A percentile compares a stretch with the other conserved stretches of the same genome.
Evolutionary conservation across 345 rosid genomes (phyloP).

Genomic region (Anastatica hierochuntica): DNA sequence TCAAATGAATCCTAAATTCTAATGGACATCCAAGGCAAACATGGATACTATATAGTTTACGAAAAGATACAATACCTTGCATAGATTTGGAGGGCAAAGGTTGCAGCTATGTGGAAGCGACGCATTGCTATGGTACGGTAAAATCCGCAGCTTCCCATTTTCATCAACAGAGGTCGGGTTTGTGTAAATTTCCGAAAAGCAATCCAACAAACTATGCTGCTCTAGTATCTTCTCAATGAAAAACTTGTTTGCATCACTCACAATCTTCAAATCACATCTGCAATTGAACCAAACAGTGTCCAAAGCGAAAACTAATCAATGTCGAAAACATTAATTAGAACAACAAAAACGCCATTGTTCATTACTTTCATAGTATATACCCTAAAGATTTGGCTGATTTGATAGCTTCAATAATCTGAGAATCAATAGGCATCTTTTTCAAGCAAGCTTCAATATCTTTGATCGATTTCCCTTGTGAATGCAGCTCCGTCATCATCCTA

Average conservation of each 20-base stretch:
- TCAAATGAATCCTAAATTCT: too few species aligned
- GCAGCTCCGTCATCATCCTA: slow-evolving; percentile 81
- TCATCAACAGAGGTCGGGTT: slow-evolving; percentile 43
- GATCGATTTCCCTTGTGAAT: slow-evolving; percentile 49
- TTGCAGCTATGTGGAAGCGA: slow-evolving; percentile 47
- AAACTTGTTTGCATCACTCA: slow-evolving; percentile 76
- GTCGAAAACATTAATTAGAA: too few species aligned
- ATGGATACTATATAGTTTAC: not conserved
- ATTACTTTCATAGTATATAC: slow-evolving; percentile 29
- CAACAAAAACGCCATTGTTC: too few species aligned
- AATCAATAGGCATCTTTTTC: slow-evolving; percentile 38
- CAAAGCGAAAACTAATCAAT: not conserved
- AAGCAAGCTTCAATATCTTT: slow-evolving; percentile 56
- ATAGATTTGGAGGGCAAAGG: slow-evolving; percentile 58
- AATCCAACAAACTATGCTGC: slow-evolving; percentile 44
- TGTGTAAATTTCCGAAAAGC: slow-evolving; percentile 57
- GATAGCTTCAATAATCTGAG: slow-evolving; percentile 37
- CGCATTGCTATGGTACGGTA: slow-evolving; percentile 41
- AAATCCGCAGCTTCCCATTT: slow-evolving; percentile 46
- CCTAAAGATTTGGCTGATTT: slow-evolving; percentile 49
- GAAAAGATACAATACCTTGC: slow-evolving; percentile 46
- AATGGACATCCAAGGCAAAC: too few species aligned
- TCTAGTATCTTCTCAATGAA: slow-evolving; percentile 74
- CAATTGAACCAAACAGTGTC: slow-evolving; percentile 8
- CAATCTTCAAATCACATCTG: slow-evolving; percentile 70